A percentile compares a stretch with the other conserved stretches of the same genome.
These are phyloP conservation scores for Claviceps capensis DNA, from an alignment of 2,329 filamentous ascomycete species.

Conservation along the genomic window DNA sequence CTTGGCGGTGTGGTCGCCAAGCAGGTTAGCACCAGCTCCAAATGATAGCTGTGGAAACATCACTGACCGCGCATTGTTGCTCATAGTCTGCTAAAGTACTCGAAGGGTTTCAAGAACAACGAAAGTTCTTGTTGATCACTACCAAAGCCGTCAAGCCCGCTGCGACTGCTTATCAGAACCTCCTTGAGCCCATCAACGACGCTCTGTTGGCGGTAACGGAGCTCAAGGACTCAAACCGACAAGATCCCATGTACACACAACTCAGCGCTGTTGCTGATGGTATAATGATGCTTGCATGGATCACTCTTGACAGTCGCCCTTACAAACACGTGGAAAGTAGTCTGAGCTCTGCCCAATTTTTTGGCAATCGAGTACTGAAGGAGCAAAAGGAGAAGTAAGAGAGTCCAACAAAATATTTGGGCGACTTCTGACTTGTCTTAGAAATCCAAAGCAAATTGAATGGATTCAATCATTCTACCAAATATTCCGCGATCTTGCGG, in stretches of 20 bases:
- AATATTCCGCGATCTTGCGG: slow-evolving; percentile 69
- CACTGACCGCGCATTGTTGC: slow-evolving; percentile 8
- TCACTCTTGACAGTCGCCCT: slow-evolving; percentile 70
- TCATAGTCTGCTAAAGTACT: slow-evolving; percentile 36
- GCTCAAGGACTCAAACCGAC: slow-evolving; percentile 70
- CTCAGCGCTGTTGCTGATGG: slow-evolving; percentile 81
- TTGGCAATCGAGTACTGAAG: slow-evolving; percentile 85
- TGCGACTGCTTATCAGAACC: slow-evolving; percentile 52
- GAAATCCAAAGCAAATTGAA: slow-evolving; percentile 66
- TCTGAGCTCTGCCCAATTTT: slow-evolving; percentile 77
- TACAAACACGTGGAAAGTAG: slow-evolving; percentile 76
- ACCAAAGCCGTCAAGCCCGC: slow-evolving; percentile 90
- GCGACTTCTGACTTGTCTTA: slow-evolving; percentile 19
- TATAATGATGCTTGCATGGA: slow-evolving; percentile 82
- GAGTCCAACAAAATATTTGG: not conserved
- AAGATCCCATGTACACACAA: slow-evolving; percentile 63
- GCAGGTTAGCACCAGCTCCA: slow-evolving; percentile 42
- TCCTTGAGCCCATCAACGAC: slow-evolving; percentile 78
- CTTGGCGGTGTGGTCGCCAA: slow-evolving; percentile 67
- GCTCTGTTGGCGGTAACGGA: slow-evolving; percentile 66
- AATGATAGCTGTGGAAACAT: slow-evolving; percentile 54
- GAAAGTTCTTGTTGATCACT: slow-evolving; percentile 75
- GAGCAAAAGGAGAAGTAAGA: slow-evolving; percentile 61
- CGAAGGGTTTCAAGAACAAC: slow-evolving; percentile 66
- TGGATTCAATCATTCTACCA: slow-evolving; percentile 91